Evolutionary conservation across 306 rosid genomes (phyloP).

Genomic region (Lotus japonicus): DNA sequence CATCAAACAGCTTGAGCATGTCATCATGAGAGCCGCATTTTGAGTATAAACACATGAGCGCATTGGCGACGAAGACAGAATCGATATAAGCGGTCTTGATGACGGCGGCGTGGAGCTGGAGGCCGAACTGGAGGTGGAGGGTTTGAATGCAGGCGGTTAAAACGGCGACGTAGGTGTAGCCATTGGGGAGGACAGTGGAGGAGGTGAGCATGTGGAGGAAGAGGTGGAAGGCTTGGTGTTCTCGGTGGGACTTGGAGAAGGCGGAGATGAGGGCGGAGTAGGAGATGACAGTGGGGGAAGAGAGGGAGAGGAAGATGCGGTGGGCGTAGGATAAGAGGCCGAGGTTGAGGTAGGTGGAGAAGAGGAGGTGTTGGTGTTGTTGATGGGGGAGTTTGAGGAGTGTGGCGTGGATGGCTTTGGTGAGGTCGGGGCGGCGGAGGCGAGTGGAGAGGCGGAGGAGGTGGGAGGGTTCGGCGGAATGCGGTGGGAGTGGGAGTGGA

Average conservation of each 20-base stretch:
- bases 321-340: slow-evolving; percentile 50
- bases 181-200: slow-evolving; percentile 52
- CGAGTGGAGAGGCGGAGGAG: slow-evolving; percentile 52
- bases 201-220: slow-evolving; percentile 51
- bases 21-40: slow-evolving; percentile 36
- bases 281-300: slow-evolving; percentile 51
- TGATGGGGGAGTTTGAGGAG: slow-evolving; percentile 38
- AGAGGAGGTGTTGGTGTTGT: slow-evolving; percentile 34
- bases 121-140: slow-evolving; percentile 38
- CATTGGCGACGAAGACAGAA: slow-evolving; percentile 54
- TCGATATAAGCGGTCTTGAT: slow-evolving; percentile 46
- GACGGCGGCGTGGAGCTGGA: slow-evolving; percentile 55
- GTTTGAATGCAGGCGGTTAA: slow-evolving; percentile 57
- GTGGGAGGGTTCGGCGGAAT: neutral
- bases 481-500: neutral
- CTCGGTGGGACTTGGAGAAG: slow-evolving; percentile 52
- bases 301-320: slow-evolving; percentile 38
- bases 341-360: slow-evolving; percentile 51
- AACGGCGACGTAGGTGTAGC: slow-evolving; percentile 65
- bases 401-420: slow-evolving; percentile 52
- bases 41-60: slow-evolving; percentile 54
- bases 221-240: slow-evolving; percentile 47
- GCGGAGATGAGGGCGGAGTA: slow-evolving; percentile 64
- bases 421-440: slow-evolving; percentile 33
- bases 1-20: slow-evolving; percentile 47